Evolutionary conservation across 192 early-diverging fungal species (phyloP), one percentile per base, ranked within the genome.

Genomic region (Coemansia sp.): DNA sequence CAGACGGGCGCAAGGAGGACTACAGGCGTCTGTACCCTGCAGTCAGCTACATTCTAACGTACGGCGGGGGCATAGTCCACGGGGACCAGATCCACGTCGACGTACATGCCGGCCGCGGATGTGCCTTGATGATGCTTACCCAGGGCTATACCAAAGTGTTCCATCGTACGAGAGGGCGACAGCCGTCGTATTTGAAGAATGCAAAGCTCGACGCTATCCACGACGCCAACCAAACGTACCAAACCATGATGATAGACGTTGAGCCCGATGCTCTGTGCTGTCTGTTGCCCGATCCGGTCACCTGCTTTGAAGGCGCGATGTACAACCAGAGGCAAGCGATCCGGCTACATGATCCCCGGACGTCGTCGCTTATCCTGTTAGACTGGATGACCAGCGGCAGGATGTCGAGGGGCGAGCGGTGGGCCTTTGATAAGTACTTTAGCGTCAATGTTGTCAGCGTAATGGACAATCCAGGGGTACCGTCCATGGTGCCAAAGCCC

Each of bases 71-170:
- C 4, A 78, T 94, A 13, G 84, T 92, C 4, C 81, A 83, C 59
- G 89, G 90, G 14, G 91, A 94, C 73, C 55, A 45, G 25, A 75
- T 92, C 42, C 54, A 75, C 45, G 59, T 94, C 34, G 46, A 72
- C 42, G 81, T 91, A 0, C 62, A 74, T 9, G 73, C 90, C 0
- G 77, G 79, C 9, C 43, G 71, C 2, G 75, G 83, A 10, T 75
- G 83, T 4, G 82, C 77, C 10, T 71, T 96, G 15, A 52, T 89
- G 15, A 66, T 96, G 14, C 71, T 93, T 32, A 92, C 92, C 1
- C 92, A 93, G 69, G 92, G 89, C 7, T 88, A 86, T 34, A 95
- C 93, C 53, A 95, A 95, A 68, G 89, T 96, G 15, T 96, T 85
- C 71, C 64, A 78, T 57, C 81, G 84, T 4, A 25, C 49, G 22